Conservation (phyloP, 2,329 filamentous ascomycete genomes). For the Penicillium sp. region DNA sequence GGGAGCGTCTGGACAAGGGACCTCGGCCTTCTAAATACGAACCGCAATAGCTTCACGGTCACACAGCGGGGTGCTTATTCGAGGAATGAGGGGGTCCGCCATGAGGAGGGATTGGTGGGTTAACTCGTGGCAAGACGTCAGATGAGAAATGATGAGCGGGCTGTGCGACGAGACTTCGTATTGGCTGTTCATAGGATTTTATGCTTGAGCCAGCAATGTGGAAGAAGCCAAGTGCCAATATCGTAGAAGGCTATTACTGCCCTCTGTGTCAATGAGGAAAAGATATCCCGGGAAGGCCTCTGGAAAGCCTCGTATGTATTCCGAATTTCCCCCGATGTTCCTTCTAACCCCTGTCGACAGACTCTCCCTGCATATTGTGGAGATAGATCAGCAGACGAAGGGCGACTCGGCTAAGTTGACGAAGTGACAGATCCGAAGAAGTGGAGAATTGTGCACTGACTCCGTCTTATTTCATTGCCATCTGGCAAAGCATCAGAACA, state of each 20-base stretch:
- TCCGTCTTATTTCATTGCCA: conserved; percentile 5
- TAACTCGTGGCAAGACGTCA: neutral
- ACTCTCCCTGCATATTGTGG: conserved; percentile 3
- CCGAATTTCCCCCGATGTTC: neutral
- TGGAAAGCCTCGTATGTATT: neutral
- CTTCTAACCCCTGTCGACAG: neutral
- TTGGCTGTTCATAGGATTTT: neutral
- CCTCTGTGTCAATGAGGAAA: neutral
- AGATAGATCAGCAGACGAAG: conserved; percentile 10
- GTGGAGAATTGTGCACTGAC: conserved; percentile 3
- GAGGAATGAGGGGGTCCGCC: neutral
- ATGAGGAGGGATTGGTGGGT: conserved; percentile 7
- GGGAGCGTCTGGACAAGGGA: neutral
- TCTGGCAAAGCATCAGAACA: neutral
- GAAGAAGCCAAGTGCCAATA: neutral
- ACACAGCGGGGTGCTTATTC: conserved; percentile 3
- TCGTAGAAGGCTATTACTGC: neutral
- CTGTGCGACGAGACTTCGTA: neutral
- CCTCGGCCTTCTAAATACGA: neutral
- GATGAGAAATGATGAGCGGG: neutral
- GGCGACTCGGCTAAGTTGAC: conserved; percentile 15
- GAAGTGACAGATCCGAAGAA: conserved; percentile 4
- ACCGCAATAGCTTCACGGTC: neutral
- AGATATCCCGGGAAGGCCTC: neutral
- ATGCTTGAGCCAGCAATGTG: neutral